These are phyloP conservation scores for Paecilomyces variotii DNA, from an alignment of 2,329 filamentous ascomycete genomes.

Conservation along the genomic window DNA sequence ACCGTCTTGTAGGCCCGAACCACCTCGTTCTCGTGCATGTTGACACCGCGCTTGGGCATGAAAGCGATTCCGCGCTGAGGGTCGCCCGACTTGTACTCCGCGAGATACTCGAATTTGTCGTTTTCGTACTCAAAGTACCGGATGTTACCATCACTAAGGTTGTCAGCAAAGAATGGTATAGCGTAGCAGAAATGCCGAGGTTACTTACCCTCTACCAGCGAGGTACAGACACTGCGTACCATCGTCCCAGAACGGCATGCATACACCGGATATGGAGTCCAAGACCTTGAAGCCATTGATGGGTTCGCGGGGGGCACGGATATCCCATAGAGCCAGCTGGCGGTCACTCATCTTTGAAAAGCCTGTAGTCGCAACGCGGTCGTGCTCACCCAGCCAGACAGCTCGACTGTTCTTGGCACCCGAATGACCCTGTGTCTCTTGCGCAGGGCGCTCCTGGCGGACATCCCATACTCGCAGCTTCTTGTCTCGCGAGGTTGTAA, in stretches of 20 bases:
- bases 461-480: slow-evolving; percentile 97
- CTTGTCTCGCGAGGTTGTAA: slow-evolving; percentile 95
- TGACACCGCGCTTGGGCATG: slow-evolving; percentile 87
- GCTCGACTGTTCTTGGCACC: slow-evolving; percentile 96
- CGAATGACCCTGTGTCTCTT: slow-evolving; percentile 76
- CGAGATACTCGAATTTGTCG: slow-evolving; percentile 96
- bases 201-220: slow-evolving; percentile 83
- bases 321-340: slow-evolving; percentile 92
- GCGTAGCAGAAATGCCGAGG: neutral
- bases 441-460: slow-evolving; percentile 77
- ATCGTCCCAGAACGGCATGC: slow-evolving; percentile 99
- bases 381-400: slow-evolving; percentile 96
- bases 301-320: slow-evolving; percentile 67
- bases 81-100: slow-evolving; percentile 93
- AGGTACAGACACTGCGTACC: slow-evolving; percentile 92
- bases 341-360: slow-evolving; percentile 99
- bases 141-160: slow-evolving; percentile 82
- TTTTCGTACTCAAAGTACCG: slow-evolving; percentile 98
- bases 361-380: slow-evolving; percentile 89
- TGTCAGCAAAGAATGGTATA: slow-evolving; percentile 6
- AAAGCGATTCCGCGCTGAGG: slow-evolving; percentile 93
- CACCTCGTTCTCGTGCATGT: slow-evolving; percentile 93
- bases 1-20: slow-evolving; percentile 97
- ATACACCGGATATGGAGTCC: slow-evolving; percentile 93
- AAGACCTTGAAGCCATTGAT: slow-evolving; percentile 84